A percentile compares a stretch with the other conserved stretches of the same genome.
Conservation (phyloP, 2,329 filamentous ascomycete species). For the Botrytis squamosa region DNA sequence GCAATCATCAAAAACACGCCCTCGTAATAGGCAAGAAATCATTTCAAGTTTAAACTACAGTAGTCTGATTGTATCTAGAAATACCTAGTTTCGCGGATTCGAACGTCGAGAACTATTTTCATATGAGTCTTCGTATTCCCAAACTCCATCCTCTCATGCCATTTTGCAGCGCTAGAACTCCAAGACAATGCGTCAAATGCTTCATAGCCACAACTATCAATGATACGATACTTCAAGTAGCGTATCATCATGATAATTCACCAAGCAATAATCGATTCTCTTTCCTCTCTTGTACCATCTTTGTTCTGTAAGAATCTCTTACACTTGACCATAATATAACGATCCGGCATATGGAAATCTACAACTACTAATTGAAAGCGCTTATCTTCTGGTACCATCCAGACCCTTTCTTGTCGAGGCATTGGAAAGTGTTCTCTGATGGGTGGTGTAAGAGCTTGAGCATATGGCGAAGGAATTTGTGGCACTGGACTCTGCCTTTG, state of each 20-base stretch:
- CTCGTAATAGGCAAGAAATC: neutral
- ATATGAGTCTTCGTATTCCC: neutral
- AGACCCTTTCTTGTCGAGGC: slow-evolving; percentile 3
- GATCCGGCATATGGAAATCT: slow-evolving; percentile 34
- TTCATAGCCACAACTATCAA: neutral
- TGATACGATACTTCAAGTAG: neutral
- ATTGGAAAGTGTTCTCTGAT: neutral
- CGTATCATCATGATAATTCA: slow-evolving; percentile 14
- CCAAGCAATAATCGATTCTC: slow-evolving; percentile 36
- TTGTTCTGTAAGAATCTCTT: slow-evolving; percentile 26
- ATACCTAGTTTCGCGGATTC: neutral
- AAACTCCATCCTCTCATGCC: neutral
- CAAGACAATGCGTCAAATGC: neutral
- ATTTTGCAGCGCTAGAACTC: neutral
- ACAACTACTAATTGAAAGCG: slow-evolving; percentile 32
- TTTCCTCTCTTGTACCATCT: slow-evolving; percentile 32
- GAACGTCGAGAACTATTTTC: neutral
- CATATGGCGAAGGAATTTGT: slow-evolving; percentile 6
- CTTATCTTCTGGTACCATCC: slow-evolving; percentile 33
- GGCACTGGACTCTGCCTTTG: neutral
- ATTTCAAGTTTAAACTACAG: neutral
- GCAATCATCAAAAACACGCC: no score
- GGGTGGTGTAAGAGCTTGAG: neutral
- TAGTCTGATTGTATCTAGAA: neutral
- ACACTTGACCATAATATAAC: slow-evolving; percentile 34